Conservation (phyloP, 2,329 filamentous ascomycete genomes). For the Neobulgaria alba region DNA sequence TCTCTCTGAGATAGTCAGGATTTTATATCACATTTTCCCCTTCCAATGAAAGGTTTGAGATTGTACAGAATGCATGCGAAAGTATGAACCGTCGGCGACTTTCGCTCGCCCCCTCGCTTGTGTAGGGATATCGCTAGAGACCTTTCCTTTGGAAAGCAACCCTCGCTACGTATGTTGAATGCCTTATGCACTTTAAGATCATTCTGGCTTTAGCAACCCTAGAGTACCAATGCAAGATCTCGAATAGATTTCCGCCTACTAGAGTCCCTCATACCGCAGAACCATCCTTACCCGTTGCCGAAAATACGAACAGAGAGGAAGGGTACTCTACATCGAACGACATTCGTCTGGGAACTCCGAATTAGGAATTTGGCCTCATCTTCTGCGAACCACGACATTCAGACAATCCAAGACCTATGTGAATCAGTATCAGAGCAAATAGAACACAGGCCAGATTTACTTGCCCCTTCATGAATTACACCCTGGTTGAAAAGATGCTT, state of each 20-base stretch:
- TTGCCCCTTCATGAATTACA: conserved; percentile 28
- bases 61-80: too few relatives aligned
- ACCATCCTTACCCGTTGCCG: neutral
- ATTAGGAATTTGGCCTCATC: conserved; percentile 18
- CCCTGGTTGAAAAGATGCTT: conserved; percentile 59
- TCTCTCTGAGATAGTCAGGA: too few relatives aligned
- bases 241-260: conserved; percentile 4
- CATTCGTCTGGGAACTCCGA: conserved; percentile 16
- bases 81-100: too few relatives aligned
- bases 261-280: neutral
- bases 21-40: too few relatives aligned
- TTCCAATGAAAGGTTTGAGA: too few relatives aligned
- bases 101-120: too few relatives aligned
- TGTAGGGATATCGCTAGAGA: neutral
- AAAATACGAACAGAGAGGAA: conserved; percentile 12
- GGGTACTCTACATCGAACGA: conserved; percentile 20
- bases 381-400: conserved; percentile 19
- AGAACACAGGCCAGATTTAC: conserved; percentile 2
- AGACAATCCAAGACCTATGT: conserved; percentile 24
- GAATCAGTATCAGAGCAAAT: conserved; percentile 4
- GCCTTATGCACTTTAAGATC: neutral
- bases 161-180: neutral
- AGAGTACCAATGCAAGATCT: neutral
- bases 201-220: neutral
- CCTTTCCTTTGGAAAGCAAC: neutral